Evolutionary conservation across 1,284 basidiomycete species (phyloP).

Genomic region (Sporisorium scitamineum): DNA sequence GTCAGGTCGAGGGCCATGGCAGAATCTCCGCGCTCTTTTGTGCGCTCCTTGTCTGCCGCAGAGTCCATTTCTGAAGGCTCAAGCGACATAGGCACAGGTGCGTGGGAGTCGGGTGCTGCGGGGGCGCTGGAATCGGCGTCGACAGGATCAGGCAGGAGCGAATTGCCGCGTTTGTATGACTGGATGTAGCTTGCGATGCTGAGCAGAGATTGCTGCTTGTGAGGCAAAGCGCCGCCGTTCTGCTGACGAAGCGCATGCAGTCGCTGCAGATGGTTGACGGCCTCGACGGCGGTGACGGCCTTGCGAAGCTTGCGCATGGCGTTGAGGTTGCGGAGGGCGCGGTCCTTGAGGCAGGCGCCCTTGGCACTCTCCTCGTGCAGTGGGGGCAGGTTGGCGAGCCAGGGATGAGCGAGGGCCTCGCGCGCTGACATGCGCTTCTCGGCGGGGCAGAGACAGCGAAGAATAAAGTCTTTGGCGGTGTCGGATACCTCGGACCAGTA

Average conservation of each 20-base stretch:
- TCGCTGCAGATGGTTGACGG: constrained; percentile 58
- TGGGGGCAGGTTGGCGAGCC: constrained; percentile 60
- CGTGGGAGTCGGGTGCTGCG: constrained; percentile 11
- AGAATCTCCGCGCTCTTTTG: constrained; percentile 43
- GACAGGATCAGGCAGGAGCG: constrained; percentile 23
- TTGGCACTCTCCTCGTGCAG: constrained; percentile 52
- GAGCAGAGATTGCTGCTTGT: constrained; percentile 51
- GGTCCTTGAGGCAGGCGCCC: constrained; percentile 61
- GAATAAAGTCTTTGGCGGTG: constrained; percentile 66
- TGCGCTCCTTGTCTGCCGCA: constrained; percentile 3
- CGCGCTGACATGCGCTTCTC: constrained; percentile 62
- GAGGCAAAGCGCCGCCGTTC: constrained; percentile 47
- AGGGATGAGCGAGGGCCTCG: constrained; percentile 65
- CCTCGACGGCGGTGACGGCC: constrained; percentile 64
- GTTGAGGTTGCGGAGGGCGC: constrained; percentile 52
- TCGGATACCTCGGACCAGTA: constrained; percentile 66
- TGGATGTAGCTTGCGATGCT: constrained; percentile 48
- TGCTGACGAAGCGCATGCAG: constrained; percentile 59
- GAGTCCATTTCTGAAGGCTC: constrained; percentile 12
- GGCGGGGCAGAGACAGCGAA: constrained; percentile 61
- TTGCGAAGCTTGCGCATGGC: constrained; percentile 59
- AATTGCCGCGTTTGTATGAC: constrained; percentile 39
- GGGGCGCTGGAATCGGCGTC: constrained; percentile 5
- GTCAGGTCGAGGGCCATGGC: constrained; percentile 61
- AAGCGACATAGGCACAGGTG: constrained; percentile 13